Evolutionary conservation across 805 yeast genomes (phyloP), one percentile per base, ranked within the genome.

Genomic region (Danielozyma ontarioensis): DNA sequence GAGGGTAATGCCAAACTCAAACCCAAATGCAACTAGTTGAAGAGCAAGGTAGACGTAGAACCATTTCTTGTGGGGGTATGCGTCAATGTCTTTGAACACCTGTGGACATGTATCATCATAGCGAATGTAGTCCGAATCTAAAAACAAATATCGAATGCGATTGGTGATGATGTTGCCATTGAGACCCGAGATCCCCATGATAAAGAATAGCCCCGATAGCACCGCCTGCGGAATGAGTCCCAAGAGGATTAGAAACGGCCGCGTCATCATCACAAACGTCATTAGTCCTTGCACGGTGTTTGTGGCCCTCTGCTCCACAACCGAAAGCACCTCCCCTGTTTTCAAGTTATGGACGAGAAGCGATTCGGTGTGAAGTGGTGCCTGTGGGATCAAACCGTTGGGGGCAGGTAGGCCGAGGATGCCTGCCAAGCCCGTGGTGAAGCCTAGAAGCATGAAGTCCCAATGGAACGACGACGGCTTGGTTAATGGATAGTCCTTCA

Each of bases 321-420:
- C 88, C 3, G 74, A 58, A 1, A 64, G 51, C 1, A 74, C 65
- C 32, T 48, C 38, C 1, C 68, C 70, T 4, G 56, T 41, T 21
- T 45, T 34, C 39, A 53, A 53, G 32, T 71, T 70, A 41, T 70
- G 69, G 11, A 83, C 78, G 27, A 86, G 72, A 19, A 90, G 59
- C 0, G 96, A 76, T 27, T 72, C 74, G 0, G 97, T 88, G 48
- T 90, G 98, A 23, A 93, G 53, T 2, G 97, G 97, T 0, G 98
- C 97, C 56, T 90, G 98, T 1, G 98, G 98, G 28, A 90, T 90
- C 21, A 90, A 66, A 0, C 98, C 98, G 58, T 93, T 93, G 0
- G 97, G 97, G 2, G 97, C 88, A 0, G 97, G 98, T 2, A 93
- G 70, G 0, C 97, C 98, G 8, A 90, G 51, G 1, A 90, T 57